Evolutionary conservation across 2,329 filamentous ascomycete species (phyloP).

Genomic region (Colletotrichum filicis): DNA sequence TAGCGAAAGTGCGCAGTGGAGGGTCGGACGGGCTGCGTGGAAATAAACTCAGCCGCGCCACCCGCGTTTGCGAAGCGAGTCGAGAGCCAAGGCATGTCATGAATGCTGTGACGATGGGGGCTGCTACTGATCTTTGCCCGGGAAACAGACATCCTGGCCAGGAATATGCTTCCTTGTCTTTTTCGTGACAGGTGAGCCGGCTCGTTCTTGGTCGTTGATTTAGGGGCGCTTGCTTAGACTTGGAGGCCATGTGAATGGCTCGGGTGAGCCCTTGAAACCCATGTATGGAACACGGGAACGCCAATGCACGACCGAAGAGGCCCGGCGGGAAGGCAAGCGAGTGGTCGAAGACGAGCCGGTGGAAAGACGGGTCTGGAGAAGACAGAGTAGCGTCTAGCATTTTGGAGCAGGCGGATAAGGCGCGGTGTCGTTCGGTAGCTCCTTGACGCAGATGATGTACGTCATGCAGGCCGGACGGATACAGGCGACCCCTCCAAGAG

Average conservation of each 20-base stretch:
- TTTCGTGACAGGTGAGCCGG: neutral
- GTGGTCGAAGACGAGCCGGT: slow-evolving; percentile 14
- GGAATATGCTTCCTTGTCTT: neutral
- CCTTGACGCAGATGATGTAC: slow-evolving; percentile 35
- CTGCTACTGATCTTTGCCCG: neutral
- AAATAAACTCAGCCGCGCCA: slow-evolving; percentile 28
- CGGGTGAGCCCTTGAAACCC: slow-evolving; percentile 30
- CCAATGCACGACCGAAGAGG: slow-evolving; percentile 33
- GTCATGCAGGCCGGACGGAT: slow-evolving; percentile 32
- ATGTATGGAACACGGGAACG: slow-evolving; percentile 25
- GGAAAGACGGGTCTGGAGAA: neutral
- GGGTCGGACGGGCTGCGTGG: slow-evolving; percentile 23
- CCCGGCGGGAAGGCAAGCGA: slow-evolving; percentile 32
- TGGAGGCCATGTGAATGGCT: slow-evolving; percentile 25
- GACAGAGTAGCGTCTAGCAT: neutral
- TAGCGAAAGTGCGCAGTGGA: slow-evolving; percentile 10
- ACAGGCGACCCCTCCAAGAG: slow-evolving; percentile 23
- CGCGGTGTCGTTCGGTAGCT: slow-evolving; percentile 8
- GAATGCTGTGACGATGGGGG: neutral
- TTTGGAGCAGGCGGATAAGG: slow-evolving; percentile 25
- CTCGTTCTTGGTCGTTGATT: neutral
- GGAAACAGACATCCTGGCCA: neutral
- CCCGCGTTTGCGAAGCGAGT: slow-evolving; percentile 16
- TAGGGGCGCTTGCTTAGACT: neutral
- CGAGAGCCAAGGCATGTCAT: neutral